Percentiles rank a stretch among this genome's conserved stretches.
Evolutionary conservation across 768 basidiomycete species (phyloP).

Genomic region (Gymnopilus junonius): DNA sequence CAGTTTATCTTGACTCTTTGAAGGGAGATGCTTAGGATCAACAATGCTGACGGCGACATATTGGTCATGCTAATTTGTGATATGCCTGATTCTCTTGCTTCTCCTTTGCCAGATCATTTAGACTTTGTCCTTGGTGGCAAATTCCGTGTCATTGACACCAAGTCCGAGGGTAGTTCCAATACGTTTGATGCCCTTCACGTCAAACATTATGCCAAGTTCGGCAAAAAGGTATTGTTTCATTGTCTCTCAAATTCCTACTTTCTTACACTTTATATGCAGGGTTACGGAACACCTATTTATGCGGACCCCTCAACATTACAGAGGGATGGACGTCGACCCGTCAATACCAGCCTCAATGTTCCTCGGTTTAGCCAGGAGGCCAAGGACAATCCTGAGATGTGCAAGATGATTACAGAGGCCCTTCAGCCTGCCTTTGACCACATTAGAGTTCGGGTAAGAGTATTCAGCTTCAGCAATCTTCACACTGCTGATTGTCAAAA

Average conservation of each 20-base stretch:
- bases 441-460: background rate
- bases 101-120: background rate
- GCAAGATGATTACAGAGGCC: background rate
- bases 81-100: background rate
- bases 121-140: no score
- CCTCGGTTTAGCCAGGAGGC: background rate
- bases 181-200: no score
- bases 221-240: background rate
- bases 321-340: background rate
- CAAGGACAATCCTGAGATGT: background rate
- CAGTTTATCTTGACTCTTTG: background rate
- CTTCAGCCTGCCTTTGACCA: background rate
- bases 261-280: background rate
- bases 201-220: no score
- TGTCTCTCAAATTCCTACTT: background rate
- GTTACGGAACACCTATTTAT: background rate
- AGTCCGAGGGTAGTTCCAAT: no score
- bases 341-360: background rate
- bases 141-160: no score
- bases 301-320: background rate
- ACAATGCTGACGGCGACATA: background rate
- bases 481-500: background rate
- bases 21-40: background rate
- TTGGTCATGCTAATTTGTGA: background rate
- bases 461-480: background rate